Percentiles rank a stretch among this genome's conserved stretches.
These are phyloP conservation scores for Pythium apleroticum DNA, from an alignment of 352 stramenopile species.

Conservation along the genomic window DNA sequence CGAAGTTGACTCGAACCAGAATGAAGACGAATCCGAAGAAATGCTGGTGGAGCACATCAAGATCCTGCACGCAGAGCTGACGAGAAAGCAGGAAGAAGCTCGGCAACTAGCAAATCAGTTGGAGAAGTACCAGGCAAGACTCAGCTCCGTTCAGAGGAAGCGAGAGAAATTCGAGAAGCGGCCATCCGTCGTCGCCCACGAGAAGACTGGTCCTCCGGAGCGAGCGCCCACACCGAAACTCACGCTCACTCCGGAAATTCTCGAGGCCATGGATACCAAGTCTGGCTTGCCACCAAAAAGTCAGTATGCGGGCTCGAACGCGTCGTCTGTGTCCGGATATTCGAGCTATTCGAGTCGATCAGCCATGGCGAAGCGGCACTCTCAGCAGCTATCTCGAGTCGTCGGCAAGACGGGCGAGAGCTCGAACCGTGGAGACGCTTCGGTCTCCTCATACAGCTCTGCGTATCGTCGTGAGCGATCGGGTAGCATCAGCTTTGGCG, in stretches of 20 bases:
- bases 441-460: conserved; percentile 34
- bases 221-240: conserved; percentile 14
- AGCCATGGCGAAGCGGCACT: conserved; percentile 24
- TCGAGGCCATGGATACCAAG: conserved; percentile 30
- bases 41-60: conserved; percentile 67
- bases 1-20: conserved; percentile 52
- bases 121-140: conserved; percentile 23
- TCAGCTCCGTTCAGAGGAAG: conserved; percentile 16
- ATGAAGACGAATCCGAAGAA: conserved; percentile 59
- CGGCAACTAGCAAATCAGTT: conserved; percentile 23
- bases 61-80: conserved; percentile 57
- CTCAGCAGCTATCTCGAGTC: conserved; percentile 27
- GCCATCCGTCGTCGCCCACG: neutral
- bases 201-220: neutral
- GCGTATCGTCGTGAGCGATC: conserved; percentile 28
- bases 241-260: conserved; percentile 30
- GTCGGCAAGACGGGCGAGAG: conserved; percentile 26
- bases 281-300: conserved; percentile 29
- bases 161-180: conserved; percentile 11
- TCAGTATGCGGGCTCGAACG: conserved; percentile 32
- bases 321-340: conserved; percentile 34
- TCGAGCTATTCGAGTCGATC: conserved; percentile 36
- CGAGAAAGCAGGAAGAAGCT: conserved; percentile 74
- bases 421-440: conserved; percentile 27
- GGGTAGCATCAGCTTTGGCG: conserved; percentile 17